Conservation (phyloP, 129 eudicot species). For the Escallonia rubra region DNA sequence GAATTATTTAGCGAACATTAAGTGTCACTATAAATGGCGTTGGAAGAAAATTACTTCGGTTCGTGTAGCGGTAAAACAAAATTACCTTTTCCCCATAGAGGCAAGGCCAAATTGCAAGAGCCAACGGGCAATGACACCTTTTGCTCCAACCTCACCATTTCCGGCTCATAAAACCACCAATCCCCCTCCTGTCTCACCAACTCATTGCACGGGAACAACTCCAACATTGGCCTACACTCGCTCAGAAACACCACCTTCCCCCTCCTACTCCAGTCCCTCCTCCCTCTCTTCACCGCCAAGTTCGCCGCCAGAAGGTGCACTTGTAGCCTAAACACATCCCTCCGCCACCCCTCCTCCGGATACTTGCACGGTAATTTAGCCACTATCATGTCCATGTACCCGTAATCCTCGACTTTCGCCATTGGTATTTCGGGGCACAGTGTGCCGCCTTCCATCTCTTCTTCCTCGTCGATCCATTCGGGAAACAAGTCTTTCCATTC, state of each 20-base stretch:
- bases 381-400: conserved; percentile 63
- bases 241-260: conserved; percentile 71
- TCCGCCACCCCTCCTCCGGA: conserved; percentile 62
- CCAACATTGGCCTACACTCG: conserved; percentile 81
- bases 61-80: not conserved
- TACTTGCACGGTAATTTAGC: conserved; percentile 66
- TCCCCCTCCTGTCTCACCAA: conserved; percentile 61
- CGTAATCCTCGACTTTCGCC: conserved; percentile 46
- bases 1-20: too few species aligned
- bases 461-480: conserved; percentile 96
- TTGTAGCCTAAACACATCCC: conserved; percentile 78
- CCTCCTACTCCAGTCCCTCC: conserved; percentile 46
- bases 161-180: conserved; percentile 78
- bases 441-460: conserved; percentile 55
- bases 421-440: conserved; percentile 82
- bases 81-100: conserved; percentile 88
- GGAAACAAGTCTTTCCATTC: conserved; percentile 86
- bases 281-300: conserved; percentile 58
- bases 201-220: conserved; percentile 73
- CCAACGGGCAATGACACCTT: conserved; percentile 78
- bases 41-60: too few species aligned
- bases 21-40: too few species aligned
- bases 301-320: conserved; percentile 69
- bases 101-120: conserved; percentile 76
- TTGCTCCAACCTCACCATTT: conserved; percentile 46